Evolutionary conservation across 306 rosid species (phyloP).

Genomic region (Cucumis melo): DNA sequence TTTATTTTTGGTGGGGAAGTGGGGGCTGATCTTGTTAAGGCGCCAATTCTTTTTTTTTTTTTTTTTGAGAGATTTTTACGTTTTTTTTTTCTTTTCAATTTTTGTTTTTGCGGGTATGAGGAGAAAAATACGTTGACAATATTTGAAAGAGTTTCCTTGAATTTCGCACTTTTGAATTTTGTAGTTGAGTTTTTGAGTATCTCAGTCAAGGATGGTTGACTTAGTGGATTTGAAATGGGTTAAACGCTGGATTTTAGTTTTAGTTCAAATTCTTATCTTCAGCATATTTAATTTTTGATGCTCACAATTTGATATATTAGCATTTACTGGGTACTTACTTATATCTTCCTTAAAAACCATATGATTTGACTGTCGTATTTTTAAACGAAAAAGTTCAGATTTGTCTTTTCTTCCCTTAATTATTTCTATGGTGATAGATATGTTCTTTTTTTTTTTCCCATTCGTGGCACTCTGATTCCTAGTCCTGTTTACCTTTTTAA

Average conservation of each 20-base stretch:
- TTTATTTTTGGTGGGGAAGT: background rate
- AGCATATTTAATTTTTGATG: background rate
- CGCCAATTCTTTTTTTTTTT: too few species aligned
- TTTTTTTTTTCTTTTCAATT: background rate
- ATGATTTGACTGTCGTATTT: conserved; percentile 32
- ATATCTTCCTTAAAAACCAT: conserved; percentile 12
- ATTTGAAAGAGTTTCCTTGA: conserved; percentile 25
- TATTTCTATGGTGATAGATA: conserved; percentile 21
- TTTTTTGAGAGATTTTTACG: background rate
- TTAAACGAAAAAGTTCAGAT: conserved; percentile 31
- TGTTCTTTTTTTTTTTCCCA: conserved; percentile 7
- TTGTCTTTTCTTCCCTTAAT: conserved; percentile 36
- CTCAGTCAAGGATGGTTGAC: conserved; percentile 32
- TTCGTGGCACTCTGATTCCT: conserved; percentile 28
- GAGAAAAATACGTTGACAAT: conserved; percentile 23
- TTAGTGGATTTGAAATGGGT: conserved; percentile 8
- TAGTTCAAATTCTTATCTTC: background rate
- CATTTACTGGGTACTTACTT: conserved; percentile 10
- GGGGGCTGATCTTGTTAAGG: background rate
- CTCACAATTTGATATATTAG: conserved; percentile 1
- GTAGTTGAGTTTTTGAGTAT: conserved; percentile 17
- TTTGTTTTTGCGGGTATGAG: background rate
- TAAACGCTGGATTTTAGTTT: background rate
- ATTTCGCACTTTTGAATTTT: conserved; percentile 38
- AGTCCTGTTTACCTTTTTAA: conserved; percentile 29